A percentile compares a stretch with the other conserved stretches of the same genome.
Evolutionary conservation across 305 asterid species (phyloP).

Genomic region (Euphrasia arctica): DNA sequence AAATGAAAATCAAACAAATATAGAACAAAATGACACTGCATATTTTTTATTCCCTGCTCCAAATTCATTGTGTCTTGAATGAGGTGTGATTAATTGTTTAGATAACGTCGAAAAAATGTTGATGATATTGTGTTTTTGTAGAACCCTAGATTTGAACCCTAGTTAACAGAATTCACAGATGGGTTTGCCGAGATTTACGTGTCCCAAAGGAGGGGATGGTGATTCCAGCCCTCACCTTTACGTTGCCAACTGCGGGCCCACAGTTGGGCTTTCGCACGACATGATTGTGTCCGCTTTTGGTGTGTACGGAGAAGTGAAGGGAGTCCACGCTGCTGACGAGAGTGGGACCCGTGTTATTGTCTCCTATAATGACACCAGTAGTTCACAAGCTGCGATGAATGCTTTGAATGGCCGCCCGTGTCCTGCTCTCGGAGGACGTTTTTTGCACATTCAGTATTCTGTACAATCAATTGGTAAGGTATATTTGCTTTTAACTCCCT

Average conservation of each 20-base stretch:
- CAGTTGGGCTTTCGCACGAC: conserved; percentile 69
- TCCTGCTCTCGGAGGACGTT: conserved; percentile 62
- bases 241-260: conserved; percentile 96
- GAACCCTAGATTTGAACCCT: neutral
- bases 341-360: conserved; percentile 95
- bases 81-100: too few species aligned
- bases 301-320: conserved; percentile 55
- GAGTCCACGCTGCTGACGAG: conserved; percentile 82
- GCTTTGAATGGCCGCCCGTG: conserved; percentile 65
- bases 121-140: too few species aligned
- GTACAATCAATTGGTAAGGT: conserved; percentile 62
- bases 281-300: conserved; percentile 60
- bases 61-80: too few species aligned
- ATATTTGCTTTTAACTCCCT: conserved; percentile 18
- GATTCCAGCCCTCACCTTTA: conserved; percentile 70
- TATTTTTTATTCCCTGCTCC: too few species aligned
- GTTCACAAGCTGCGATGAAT: conserved; percentile 63
- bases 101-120: neutral
- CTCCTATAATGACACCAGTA: conserved; percentile 44
- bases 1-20: too few species aligned
- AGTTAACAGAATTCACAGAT: conserved; percentile 37
- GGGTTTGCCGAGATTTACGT: conserved; percentile 75
- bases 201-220: conserved; percentile 53
- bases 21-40: too few species aligned
- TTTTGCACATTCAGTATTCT: conserved; percentile 80